Evolutionary conservation across 805 yeast genomes (phyloP), one percentile per base, ranked within the genome.

Genomic region (Candida sonorensis): DNA sequence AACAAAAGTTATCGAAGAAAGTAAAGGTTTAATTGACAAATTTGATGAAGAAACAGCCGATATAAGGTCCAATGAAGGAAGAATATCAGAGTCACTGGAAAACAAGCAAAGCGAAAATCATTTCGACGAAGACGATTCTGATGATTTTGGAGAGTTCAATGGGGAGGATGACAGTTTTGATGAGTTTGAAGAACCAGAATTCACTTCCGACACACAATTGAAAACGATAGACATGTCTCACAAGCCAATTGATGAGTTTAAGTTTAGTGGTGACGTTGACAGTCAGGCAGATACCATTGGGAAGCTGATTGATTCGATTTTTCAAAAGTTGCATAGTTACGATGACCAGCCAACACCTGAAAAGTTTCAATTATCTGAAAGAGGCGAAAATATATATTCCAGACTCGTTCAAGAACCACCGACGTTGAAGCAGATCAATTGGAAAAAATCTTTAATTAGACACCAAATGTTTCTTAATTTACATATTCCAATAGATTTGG

Each of bases 401-500:
- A 41, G 54, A 24, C 35, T 57, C 12, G 35, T 45, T 2, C 52
- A 52, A 26, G 52, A 51, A 14, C 53, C 57, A 11, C 75, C 77
- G 0, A 64, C 66, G 30, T 53, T 74, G 21, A 67, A 66, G 18
- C 81, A 79, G 1, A 67, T 77, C 12, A 77, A 77, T 37, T 85
- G 94, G 94, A 70, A 68, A 26, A 67, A 67, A 33, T 78, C 83
- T 49, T 64, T 75, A 13, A 67, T 81, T 16, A 70, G 87, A 31
- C 71, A 81, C 44, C 75, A 72, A 42, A 55, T 85, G 20, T 61
- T 81, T 20, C 61, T 78, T 13, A 69, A 76, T 18, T 59, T 85
- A 27, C 87, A 88, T 1, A 69, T 85, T 2, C 94, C 94, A 0
- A 70, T 82, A 25, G 79, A 80, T 45, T 59, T 79, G 11, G 86